Conservation (phyloP, 768 basidiomycete species). For the Polyporus arcularius region DNA sequence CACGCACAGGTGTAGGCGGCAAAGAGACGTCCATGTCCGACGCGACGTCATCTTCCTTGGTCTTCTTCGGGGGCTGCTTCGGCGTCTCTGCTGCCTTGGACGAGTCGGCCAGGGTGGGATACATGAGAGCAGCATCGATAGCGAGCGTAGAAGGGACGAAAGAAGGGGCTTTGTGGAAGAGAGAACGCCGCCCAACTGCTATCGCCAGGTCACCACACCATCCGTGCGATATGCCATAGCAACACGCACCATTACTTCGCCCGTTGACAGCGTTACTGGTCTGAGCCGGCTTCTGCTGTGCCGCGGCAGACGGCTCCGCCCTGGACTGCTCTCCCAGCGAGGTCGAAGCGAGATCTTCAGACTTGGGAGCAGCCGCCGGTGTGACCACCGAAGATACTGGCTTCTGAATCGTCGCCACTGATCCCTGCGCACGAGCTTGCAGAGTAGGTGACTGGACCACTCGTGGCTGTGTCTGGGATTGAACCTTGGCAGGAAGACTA, state of each 20-base stretch:
- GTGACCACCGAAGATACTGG: too few relatives aligned
- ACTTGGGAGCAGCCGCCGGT: too few relatives aligned
- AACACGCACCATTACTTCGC: neutral
- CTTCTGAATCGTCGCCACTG: neutral
- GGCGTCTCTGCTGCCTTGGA: neutral
- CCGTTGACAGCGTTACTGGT: neutral
- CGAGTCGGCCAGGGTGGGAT: neutral
- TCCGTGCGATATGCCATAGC: neutral
- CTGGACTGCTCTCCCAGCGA: neutral
- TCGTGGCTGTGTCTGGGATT: neutral
- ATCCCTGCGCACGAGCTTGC: neutral
- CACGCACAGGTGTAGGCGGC: neutral
- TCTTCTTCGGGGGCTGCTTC: neutral
- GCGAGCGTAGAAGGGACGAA: constrained; percentile 18
- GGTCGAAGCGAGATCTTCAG: too few relatives aligned
- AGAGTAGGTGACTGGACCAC: neutral
- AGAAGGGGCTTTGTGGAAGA: constrained; percentile 8
- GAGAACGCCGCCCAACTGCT: constrained; percentile 1
- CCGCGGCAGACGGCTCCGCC: neutral
- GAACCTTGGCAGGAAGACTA: constrained; percentile 7
- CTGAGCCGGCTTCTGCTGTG: neutral
- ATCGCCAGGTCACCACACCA: neutral
- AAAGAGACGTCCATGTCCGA: constrained; percentile 16
- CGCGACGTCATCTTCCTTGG: neutral
- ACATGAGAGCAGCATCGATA: constrained; percentile 12